Conservation (phyloP, 2,329 filamentous ascomycete genomes). For the Tolypocladium guangdongense region DNA sequence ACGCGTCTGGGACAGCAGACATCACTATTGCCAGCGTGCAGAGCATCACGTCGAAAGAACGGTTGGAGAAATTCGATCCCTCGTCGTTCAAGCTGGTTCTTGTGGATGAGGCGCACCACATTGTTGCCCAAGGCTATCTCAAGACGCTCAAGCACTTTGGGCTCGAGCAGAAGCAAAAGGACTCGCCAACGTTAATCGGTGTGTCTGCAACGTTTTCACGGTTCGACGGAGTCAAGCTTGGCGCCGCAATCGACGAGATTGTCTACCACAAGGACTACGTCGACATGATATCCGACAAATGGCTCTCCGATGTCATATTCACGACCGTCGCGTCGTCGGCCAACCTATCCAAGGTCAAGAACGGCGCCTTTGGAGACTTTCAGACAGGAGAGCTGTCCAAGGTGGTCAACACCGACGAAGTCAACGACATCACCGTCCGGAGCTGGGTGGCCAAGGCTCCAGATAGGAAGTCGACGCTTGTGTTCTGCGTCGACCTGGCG, state of each 20-base stretch:
- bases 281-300: conserved; percentile 71
- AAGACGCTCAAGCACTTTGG: conserved; percentile 69
- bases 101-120: conserved; percentile 95
- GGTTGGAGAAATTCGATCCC: conserved; percentile 77
- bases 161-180: conserved; percentile 36
- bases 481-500: conserved; percentile 85
- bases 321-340: conserved; percentile 81
- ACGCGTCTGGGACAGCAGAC: conserved; percentile 71
- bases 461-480: conserved; percentile 71
- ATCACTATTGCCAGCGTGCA: conserved; percentile 89
- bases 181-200: conserved; percentile 61
- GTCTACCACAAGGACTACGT: conserved; percentile 78
- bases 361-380: conserved; percentile 61
- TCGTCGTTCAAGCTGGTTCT: conserved; percentile 75
- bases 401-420: conserved; percentile 69
- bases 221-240: conserved; percentile 74
- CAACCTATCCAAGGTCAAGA: conserved; percentile 62
- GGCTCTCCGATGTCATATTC: conserved; percentile 86
- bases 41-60: conserved; percentile 66
- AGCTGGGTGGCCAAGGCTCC: conserved; percentile 73
- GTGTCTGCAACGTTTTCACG: conserved; percentile 75
- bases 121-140: conserved; percentile 75
- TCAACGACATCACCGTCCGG: conserved; percentile 76
- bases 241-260: conserved; percentile 83
- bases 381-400: conserved; percentile 63